Conservation (phyloP, 441 rosid genomes). For the Geranium incanum region DNA sequence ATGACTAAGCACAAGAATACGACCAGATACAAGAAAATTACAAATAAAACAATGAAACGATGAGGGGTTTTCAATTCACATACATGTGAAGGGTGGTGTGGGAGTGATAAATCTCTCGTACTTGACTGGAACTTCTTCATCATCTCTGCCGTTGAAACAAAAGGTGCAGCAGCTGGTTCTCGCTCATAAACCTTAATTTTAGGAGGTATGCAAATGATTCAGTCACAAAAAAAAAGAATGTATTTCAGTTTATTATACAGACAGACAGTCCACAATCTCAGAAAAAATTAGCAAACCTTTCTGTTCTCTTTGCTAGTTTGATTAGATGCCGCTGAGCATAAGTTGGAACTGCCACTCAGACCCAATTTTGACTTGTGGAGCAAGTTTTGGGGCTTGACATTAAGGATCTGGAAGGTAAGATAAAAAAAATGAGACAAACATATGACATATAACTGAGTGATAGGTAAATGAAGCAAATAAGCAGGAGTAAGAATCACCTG, state of each 20-base stretch:
- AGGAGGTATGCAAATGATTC: conserved; percentile 3
- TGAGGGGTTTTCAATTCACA: conserved; percentile 8
- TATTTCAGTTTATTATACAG: background rate
- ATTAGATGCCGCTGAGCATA: conserved; percentile 35
- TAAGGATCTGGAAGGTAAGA: conserved; percentile 53
- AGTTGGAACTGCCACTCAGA: conserved; percentile 37
- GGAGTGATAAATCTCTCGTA: conserved; percentile 65
- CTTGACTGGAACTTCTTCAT: conserved; percentile 77
- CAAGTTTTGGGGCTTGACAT: conserved; percentile 57
- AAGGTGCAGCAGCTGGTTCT: conserved; percentile 45
- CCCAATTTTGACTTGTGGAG: conserved; percentile 79
- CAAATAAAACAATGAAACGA: background rate
- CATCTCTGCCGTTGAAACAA: conserved; percentile 85
- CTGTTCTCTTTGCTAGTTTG: conserved; percentile 53
- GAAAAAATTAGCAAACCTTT: conserved; percentile 44
- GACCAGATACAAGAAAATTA: conserved; percentile 11
- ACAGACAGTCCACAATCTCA: background rate
- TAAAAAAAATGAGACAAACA: background rate
- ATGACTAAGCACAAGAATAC: conserved; percentile 19
- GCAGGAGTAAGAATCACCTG: conserved; percentile 39
- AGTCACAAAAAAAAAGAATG: background rate
- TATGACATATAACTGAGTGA: background rate
- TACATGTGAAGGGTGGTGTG: conserved; percentile 50
- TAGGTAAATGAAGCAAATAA: background rate
- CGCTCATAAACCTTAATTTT: conserved; percentile 64